These are phyloP conservation scores for Echeveria elegans DNA, from an alignment of 164 flowering plant species.

Conservation along the genomic window DNA sequence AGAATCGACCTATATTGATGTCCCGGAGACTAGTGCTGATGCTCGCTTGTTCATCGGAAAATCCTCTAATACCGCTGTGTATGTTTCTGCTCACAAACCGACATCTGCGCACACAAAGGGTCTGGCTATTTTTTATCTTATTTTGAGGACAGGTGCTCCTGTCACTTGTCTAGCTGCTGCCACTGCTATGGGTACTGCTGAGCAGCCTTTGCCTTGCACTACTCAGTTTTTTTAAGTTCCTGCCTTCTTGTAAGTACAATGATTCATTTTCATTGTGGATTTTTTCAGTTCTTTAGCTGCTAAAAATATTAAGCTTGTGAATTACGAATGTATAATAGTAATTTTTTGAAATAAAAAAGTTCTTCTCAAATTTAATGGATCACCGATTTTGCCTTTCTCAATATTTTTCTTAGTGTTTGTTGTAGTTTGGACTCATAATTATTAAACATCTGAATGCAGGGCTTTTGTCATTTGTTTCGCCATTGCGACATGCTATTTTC, in stretches of 20 bases:
- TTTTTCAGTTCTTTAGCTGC: no score
- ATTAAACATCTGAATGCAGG: no score
- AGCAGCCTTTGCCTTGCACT: neutral
- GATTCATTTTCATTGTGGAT: no score
- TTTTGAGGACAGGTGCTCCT: neutral
- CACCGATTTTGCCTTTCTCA: no score
- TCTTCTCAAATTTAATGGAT: no score
- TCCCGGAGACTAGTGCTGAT: neutral
- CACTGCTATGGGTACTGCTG: conserved; percentile 6
- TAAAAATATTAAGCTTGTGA: no score
- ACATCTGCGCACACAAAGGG: neutral
- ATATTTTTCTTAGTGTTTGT: no score
- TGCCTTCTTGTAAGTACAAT: neutral
- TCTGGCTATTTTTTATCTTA: neutral
- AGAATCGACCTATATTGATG: neutral
- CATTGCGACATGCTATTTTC: no score
- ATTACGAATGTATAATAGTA: no score
- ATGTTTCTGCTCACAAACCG: neutral
- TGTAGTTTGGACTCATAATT: no score
- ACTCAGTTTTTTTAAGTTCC: conserved; percentile 4
- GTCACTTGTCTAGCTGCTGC: conserved; percentile 2
- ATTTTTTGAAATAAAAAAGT: no score
- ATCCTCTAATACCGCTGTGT: neutral
- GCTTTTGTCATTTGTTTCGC: no score
- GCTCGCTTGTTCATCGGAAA: neutral